Percentiles rank a stretch among this genome's conserved stretches.
Conservation (phyloP, 2,329 filamentous ascomycete genomes). For the Penicillium expansum region DNA sequence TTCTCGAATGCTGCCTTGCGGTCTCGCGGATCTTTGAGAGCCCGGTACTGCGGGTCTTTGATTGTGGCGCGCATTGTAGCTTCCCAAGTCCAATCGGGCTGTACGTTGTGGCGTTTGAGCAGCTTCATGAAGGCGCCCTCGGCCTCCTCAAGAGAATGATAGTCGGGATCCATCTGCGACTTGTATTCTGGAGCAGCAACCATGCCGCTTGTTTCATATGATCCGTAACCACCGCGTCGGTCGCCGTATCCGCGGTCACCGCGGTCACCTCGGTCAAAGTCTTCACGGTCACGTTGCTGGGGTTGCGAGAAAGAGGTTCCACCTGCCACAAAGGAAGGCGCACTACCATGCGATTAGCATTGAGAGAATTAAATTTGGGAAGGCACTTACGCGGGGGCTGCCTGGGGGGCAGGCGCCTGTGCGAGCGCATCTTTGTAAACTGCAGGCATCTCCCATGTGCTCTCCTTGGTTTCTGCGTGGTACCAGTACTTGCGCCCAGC, state of each 20-base stretch:
- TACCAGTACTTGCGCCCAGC: conserved; percentile 94
- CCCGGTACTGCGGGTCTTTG: conserved; percentile 87
- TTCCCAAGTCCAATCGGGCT: conserved; percentile 90
- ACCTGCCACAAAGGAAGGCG: conserved; percentile 59
- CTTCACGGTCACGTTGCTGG: conserved; percentile 49
- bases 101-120: conserved; percentile 77
- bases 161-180: conserved; percentile 67
- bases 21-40: conserved; percentile 88
- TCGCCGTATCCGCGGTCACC: conserved; percentile 34
- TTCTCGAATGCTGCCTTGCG: conserved; percentile 90
- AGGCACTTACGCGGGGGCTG: conserved; percentile 47
- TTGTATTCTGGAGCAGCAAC: conserved; percentile 37
- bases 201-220: conserved; percentile 43
- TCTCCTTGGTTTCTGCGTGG: conserved; percentile 86
- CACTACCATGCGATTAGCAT: conserved; percentile 44
- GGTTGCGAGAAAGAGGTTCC: conserved; percentile 46
- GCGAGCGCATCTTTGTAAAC: conserved; percentile 73
- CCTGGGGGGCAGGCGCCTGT: conserved; percentile 48
- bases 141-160: conserved; percentile 77
- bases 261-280: conserved; percentile 39
- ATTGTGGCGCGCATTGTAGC: conserved; percentile 82
- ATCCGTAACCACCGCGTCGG: conserved; percentile 47
- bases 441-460: conserved; percentile 91
- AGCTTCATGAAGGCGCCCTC: conserved; percentile 92
- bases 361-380: not conserved